These are phyloP conservation scores for Echium plantagineum DNA, from an alignment of 257 asterid genomes.

Conservation along the genomic window DNA sequence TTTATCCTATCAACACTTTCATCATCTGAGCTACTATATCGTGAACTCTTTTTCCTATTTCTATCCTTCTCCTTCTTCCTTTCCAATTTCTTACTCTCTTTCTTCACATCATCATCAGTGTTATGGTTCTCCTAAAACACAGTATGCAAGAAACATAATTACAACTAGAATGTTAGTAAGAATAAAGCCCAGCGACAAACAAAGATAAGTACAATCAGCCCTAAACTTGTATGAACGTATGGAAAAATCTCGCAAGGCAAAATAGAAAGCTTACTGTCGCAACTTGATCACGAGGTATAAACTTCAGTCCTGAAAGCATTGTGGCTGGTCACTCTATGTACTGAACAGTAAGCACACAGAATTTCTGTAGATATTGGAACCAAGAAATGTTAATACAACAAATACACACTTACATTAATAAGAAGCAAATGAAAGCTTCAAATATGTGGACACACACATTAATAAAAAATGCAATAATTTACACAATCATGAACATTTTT, in stretches of 20 bases:
- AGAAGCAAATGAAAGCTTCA: too few species aligned
- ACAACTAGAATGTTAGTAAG: background rate
- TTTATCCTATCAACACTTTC: conserved; percentile 49
- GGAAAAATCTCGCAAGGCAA: background rate
- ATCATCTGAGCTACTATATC: conserved; percentile 50
- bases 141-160: background rate
- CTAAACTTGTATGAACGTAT: too few species aligned
- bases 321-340: too few species aligned
- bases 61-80: conserved; percentile 31
- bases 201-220: too few species aligned
- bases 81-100: conserved; percentile 34
- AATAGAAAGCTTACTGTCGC: conserved; percentile 18
- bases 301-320: conserved; percentile 38
- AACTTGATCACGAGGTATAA: conserved; percentile 29
- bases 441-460: too few species aligned
- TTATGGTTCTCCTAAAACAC: conserved; percentile 34
- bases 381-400: too few species aligned
- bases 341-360: too few species aligned
- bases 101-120: conserved; percentile 21
- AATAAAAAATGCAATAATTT: too few species aligned
- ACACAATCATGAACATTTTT: too few species aligned
- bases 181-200: background rate
- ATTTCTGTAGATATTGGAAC: too few species aligned
- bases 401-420: too few species aligned
- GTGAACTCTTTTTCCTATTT: conserved; percentile 32